A percentile compares a stretch with the other conserved stretches of the same genome.
phyloP scores from a whole-genome alignment of 169 alveolate genomes.

The Plasmodium sp. region DNA sequence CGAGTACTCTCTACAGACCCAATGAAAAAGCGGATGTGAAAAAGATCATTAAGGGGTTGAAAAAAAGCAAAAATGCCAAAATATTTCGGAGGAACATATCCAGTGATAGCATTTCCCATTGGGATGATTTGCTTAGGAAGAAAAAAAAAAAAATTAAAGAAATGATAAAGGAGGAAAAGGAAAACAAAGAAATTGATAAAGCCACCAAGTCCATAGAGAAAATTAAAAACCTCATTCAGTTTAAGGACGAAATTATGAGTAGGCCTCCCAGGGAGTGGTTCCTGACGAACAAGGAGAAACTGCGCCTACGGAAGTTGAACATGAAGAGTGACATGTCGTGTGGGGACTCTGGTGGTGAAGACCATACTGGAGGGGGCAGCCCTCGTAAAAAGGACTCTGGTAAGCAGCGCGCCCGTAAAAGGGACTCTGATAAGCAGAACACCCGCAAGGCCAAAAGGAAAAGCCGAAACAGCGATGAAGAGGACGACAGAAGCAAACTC shows the following conservation, averaged over 20 bases:
- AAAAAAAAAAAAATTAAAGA: constrained; percentile 79
- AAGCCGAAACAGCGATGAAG: neutral
- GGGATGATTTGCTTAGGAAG: constrained; percentile 76
- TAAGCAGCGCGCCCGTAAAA: constrained; percentile 19
- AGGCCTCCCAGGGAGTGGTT: constrained; percentile 82
- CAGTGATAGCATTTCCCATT: constrained; percentile 65
- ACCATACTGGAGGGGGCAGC: constrained; percentile 37
- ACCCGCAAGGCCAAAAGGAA: neutral
- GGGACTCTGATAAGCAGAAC: neutral
- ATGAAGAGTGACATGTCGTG: constrained; percentile 16
- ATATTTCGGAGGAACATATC: constrained; percentile 64
- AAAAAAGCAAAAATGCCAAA: constrained; percentile 45
- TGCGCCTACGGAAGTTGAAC: constrained; percentile 22
- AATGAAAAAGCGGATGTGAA: constrained; percentile 88
- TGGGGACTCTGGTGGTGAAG: neutral
- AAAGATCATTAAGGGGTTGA: constrained; percentile 81
- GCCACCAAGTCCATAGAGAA: constrained; percentile 83
- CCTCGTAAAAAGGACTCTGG: constrained; percentile 56
- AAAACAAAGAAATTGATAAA: constrained; percentile 81
- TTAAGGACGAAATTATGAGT: constrained; percentile 84
- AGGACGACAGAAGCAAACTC: constrained; percentile 28
- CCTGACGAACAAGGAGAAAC: constrained; percentile 60
- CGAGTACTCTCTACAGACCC: constrained; percentile 93
- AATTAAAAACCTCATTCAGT: constrained; percentile 80
- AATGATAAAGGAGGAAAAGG: constrained; percentile 81